Evolutionary conservation across 305 asterid genomes (phyloP).

Genomic region (Fraxinus greggii): DNA sequence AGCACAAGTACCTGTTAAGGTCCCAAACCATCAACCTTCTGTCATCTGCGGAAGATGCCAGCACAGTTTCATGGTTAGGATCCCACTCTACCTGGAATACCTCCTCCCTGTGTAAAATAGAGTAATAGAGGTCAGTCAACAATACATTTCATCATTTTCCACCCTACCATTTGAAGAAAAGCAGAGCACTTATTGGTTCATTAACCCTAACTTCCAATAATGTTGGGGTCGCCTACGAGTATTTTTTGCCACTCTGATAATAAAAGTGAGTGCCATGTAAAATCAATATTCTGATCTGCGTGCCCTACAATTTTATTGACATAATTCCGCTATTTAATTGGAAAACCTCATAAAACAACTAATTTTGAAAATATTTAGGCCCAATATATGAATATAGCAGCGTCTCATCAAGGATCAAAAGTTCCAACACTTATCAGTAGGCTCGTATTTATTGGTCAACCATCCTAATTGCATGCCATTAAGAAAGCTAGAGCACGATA

Average conservation of each 20-base stretch:
- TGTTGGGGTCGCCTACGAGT: background rate
- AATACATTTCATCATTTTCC: background rate
- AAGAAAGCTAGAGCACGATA: background rate
- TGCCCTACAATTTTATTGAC: background rate
- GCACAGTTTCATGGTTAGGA: constrained; percentile 89
- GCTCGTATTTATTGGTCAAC: background rate
- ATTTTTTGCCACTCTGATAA: background rate
- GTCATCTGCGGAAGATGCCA: constrained; percentile 92
- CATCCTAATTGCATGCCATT: background rate
- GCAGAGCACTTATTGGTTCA: background rate
- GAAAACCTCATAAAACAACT: background rate
- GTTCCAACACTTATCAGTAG: background rate
- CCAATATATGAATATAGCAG: background rate
- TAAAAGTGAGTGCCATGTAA: background rate
- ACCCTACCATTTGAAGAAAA: background rate
- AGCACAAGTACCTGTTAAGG: constrained; percentile 60
- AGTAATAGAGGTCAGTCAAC: constrained; percentile 1
- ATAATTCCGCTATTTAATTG: background rate
- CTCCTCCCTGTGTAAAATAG: constrained; percentile 57
- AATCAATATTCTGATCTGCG: background rate
- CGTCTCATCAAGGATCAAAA: background rate
- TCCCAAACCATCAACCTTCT: constrained; percentile 98
- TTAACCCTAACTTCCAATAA: background rate
- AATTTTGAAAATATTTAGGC: background rate
- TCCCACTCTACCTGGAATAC: constrained; percentile 99